Evolutionary conservation across 208 protist genomes (phyloP), one percentile per base, ranked within the genome.

Genomic region (Wallacemonas sp.): DNA sequence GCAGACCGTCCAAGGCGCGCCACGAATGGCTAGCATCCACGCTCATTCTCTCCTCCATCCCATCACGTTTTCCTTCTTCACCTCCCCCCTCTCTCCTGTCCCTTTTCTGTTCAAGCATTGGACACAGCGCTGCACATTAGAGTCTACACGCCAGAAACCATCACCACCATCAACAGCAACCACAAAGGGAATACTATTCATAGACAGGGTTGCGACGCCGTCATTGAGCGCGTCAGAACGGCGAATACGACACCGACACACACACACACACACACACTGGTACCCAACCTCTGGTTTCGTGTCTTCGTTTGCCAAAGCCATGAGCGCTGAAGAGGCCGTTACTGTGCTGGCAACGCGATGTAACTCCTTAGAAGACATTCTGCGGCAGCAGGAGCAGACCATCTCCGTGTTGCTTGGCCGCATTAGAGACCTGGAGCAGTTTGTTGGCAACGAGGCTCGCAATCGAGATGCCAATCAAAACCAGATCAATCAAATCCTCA

Each of bases 281-380:
- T n/a, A n/a, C n/a, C n/a, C n/a, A n/a, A n/a, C n/a, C n/a, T n/a
- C n/a, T n/a, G n/a, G n/a, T n/a, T n/a, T n/a, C n/a, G n/a, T n/a
- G n/a, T n/a, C n/a, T n/a, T n/a, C n/a, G n/a, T n/a, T n/a, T n/a
- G n/a, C n/a, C n/a, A n/a, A n/a, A n/a, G n/a, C 6, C 36, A 30
- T 27, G 69, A 73, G 55, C 29, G 23, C 23, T 29, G 29, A 47
- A 41, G 81, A 88, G 2, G 81, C 56, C 12, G 63, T 86, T 33
- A 60, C 43, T 0, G 84, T 79, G 5, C 61, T 96, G 48, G 74
- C 73, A 9, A 78, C 76, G 34, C 80, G 90, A 8, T 65, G 89
- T n/a, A 21, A 82, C 36, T 96, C 90, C 2, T 68, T 96, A 54
- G 87, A 96, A 72, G 85, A 93, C 48, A 83, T 93, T 21, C 77